These are phyloP conservation scores for Geotrichum europaeum DNA, from an alignment of 1,139 yeast species.

Conservation along the genomic window DNA sequence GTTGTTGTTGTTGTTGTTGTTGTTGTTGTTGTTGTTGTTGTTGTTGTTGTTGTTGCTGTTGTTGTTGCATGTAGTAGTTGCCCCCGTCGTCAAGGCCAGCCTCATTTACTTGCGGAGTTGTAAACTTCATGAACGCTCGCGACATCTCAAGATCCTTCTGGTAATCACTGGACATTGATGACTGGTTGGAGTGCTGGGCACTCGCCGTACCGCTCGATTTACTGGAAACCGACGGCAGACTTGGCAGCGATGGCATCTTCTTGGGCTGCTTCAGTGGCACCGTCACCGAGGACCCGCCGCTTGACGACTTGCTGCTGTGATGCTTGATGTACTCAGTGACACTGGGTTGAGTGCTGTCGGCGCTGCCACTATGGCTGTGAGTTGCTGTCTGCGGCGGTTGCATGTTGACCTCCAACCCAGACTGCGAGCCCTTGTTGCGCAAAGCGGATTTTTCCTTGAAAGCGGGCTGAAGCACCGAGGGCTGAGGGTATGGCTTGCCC, in stretches of 20 bases:
- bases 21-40: neutral
- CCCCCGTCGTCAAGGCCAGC: neutral
- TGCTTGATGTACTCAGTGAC: neutral
- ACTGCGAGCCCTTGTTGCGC: neutral
- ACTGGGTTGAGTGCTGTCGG: neutral
- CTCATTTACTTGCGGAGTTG: neutral
- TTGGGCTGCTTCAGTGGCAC: constrained; percentile 1
- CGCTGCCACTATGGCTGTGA: neutral
- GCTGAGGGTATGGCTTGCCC: constrained; percentile 3
- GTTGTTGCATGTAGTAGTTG: neutral
- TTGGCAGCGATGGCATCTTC: constrained; percentile 2
- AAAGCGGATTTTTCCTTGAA: neutral
- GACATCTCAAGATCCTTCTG: neutral
- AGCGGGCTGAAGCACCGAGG: neutral
- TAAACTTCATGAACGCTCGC: neutral
- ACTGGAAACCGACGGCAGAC: neutral
- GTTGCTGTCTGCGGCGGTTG: neutral
- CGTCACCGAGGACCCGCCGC: neutral
- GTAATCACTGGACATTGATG: neutral
- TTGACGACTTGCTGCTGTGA: neutral
- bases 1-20: neutral
- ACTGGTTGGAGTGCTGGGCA: neutral
- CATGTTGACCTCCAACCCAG: neutral
- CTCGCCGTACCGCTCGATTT: neutral
- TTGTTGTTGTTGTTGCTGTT: neutral